phyloP scores from a whole-genome alignment of 2,329 filamentous ascomycete species.

The Harringtonia lauricola region DNA sequence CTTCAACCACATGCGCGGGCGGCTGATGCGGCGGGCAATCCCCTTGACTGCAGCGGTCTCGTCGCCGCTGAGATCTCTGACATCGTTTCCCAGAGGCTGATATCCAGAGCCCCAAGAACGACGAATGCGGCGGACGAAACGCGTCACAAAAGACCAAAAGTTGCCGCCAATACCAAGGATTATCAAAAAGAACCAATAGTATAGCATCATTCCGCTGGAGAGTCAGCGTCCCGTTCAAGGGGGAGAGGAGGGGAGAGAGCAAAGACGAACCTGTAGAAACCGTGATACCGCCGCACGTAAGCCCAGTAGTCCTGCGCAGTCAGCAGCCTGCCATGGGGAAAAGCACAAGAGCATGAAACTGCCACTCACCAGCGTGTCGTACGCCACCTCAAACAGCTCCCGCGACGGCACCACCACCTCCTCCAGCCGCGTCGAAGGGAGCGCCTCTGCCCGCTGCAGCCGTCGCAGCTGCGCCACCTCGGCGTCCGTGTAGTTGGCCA shows the following conservation, averaged over 20 bases:
- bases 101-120: neutral
- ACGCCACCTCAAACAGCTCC: conserved; percentile 22
- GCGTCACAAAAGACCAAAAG: neutral
- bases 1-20: conserved; percentile 5
- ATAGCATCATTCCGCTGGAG: conserved; percentile 14
- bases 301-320: conserved; percentile 14
- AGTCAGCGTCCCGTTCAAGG: neutral
- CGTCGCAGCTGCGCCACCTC: conserved; percentile 20
- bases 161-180: conserved; percentile 10
- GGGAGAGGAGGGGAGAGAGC: neutral
- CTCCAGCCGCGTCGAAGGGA: conserved; percentile 7
- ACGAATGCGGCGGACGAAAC: neutral
- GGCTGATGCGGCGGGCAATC: neutral
- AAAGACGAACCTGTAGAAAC: conserved; percentile 23
- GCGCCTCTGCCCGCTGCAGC: conserved; percentile 18
- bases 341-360: neutral
- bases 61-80: neutral
- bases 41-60: neutral
- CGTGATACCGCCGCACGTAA: conserved; percentile 24
- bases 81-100: neutral
- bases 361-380: conserved; percentile 24
- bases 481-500: conserved; percentile 22
- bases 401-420: conserved; percentile 24
- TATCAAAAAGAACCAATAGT: conserved; percentile 28
- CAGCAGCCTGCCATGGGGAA: neutral